Base-by-base conservation (phyloP, 164 flowering plant species). In the Stephania japonica region DNA sequence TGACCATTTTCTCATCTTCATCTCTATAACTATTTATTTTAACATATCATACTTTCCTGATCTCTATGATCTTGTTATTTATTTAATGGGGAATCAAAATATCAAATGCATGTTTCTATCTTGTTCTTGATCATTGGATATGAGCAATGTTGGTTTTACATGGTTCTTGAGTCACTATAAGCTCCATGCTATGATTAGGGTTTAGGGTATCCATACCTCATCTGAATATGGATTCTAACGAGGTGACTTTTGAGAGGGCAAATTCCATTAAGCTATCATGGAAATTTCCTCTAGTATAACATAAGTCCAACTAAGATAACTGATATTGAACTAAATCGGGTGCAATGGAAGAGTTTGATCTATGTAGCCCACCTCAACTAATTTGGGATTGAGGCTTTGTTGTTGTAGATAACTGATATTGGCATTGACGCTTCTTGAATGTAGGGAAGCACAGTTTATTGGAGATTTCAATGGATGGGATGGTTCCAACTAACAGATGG, bases 381-480 rank as follows among this genome's bases (percentile, higher is more conserved):
- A n/a, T n/a, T n/a, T n/a, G n/a, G n/a, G n/a, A n/a, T n/a, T n/a
- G n/a, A n/a, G n/a, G n/a, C n/a, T n/a, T n/a, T n/a, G n/a, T n/a
- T n/a, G n/a, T n/a, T n/a, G n/a, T n/a, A n/a, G n/a, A n/a, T n/a
- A n/a, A n/a, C n/a, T 32, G 38, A 32, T 32, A 32, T 32, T 32
- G 38, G 38, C 38, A 32, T 32, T 32, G 4, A 32, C 2, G 4
- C 38, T n/a, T 74, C 53, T n/a, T 64, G 7, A 50, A 56, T 76
- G 73, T 72, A 95, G 99, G 85, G 99, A 92, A 79, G 99, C 99
- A 79, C 90, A 93, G 77, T 68, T 95, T 73, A 78, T 95, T 79
- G 99, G 99, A 66, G 99, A 95, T 77, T 95, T 95, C 78, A 95
- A 95, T 83, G 91, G 86, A 75, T 95, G 99, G 99, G 75, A 95